phyloP scores from a whole-genome alignment of 2,329 filamentous ascomycete genomes.

The Mariannaea sp. region DNA sequence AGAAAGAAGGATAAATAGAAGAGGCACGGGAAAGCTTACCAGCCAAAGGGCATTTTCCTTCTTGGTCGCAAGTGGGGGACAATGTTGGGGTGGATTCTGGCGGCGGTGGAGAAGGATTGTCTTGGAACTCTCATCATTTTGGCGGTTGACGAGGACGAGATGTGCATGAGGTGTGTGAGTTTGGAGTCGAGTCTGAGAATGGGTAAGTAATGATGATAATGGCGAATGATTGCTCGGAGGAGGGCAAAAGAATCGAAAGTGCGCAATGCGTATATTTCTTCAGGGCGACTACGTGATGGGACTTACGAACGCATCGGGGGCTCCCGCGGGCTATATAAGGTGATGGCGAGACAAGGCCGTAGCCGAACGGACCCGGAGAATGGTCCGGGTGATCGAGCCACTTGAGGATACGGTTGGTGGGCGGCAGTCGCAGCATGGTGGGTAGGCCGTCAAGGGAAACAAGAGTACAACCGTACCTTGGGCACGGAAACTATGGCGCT shows the following conservation, averaged over 20 bases:
- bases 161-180: slow-evolving; percentile 4
- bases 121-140: slow-evolving; percentile 33
- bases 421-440: too few relatives aligned
- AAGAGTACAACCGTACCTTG: too few relatives aligned
- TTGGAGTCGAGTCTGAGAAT: too few relatives aligned
- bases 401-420: not conserved
- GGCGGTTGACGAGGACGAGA: slow-evolving; percentile 22
- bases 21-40: slow-evolving; percentile 24
- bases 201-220: too few relatives aligned
- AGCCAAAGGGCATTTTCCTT: slow-evolving; percentile 33
- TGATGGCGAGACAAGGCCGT: not conserved
- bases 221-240: too few relatives aligned
- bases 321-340: slow-evolving; percentile 22
- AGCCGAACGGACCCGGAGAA: slow-evolving; percentile 15
- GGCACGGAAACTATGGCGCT: too few relatives aligned
- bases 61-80: slow-evolving; percentile 36
- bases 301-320: not conserved
- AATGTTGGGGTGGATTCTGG: slow-evolving; percentile 37
- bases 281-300: not conserved
- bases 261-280: not conserved
- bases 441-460: too few relatives aligned
- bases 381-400: slow-evolving; percentile 24
- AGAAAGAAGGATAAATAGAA: not conserved
- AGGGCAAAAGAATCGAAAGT: too few relatives aligned
- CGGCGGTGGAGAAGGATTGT: slow-evolving; percentile 37